These are phyloP conservation scores for Yamadazyma spencermartinsiae DNA, from an alignment of 1,139 yeast species.

Conservation along the genomic window DNA sequence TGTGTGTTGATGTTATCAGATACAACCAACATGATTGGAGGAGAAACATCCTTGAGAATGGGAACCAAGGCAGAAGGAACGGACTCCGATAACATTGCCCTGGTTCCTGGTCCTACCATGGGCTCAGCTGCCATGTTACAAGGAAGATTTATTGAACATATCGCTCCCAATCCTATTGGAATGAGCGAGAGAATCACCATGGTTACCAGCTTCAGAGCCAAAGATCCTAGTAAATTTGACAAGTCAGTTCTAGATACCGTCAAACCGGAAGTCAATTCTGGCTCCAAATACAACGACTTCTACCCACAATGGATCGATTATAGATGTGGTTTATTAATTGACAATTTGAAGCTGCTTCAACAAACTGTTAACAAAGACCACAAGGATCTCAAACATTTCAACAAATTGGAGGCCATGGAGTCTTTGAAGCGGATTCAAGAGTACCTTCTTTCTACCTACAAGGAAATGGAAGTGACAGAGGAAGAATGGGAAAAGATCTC, in stretches of 20 bases:
- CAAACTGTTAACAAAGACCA: conserved; percentile 16
- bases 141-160: conserved; percentile 53
- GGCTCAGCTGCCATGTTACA: conserved; percentile 60
- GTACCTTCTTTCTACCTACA: conserved; percentile 43
- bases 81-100: conserved; percentile 30
- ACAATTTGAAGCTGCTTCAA: conserved; percentile 34
- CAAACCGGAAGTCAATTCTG: conserved; percentile 40
- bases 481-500: conserved; percentile 13
- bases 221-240: conserved; percentile 27
- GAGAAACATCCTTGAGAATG: conserved; percentile 55
- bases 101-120: conserved; percentile 51
- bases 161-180: conserved; percentile 58
- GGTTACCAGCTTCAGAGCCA: conserved; percentile 43
- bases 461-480: conserved; percentile 39
- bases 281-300: conserved; percentile 33
- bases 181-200: conserved; percentile 55
- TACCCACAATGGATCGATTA: conserved; percentile 42
- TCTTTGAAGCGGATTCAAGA: conserved; percentile 38
- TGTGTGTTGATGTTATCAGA: conserved; percentile 63
- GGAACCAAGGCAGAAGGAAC: conserved; percentile 29
- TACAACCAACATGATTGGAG: conserved; percentile 57
- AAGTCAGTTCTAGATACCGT: conserved; percentile 35
- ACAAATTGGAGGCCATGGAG: conserved; percentile 38
- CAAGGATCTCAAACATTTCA: conserved; percentile 28
- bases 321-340: conserved; percentile 38